A percentile compares a stretch with the other conserved stretches of the same genome.
phyloP scores from a whole-genome alignment of 805 yeast species.

The Metschnikowia lachancei region DNA sequence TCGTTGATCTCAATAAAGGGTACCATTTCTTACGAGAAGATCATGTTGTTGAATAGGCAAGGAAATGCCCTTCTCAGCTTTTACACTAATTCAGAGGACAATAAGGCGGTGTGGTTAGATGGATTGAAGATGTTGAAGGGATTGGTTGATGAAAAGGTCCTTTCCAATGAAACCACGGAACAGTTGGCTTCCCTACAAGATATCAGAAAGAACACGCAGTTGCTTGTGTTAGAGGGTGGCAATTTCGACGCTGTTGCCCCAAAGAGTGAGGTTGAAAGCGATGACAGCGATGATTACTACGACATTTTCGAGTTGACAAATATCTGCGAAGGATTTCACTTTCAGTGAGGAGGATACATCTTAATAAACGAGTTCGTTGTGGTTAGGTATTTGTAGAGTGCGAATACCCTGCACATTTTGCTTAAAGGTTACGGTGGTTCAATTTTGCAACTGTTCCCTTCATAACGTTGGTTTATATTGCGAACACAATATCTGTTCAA shows the following conservation, averaged over 20 bases:
- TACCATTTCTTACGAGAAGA: conserved; percentile 55
- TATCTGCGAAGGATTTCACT: conserved; percentile 27
- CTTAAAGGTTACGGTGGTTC: too few relatives aligned
- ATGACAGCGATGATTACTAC: conserved; percentile 29
- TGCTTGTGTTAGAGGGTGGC: conserved; percentile 34
- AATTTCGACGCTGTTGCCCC: conserved; percentile 18
- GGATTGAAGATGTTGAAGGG: conserved; percentile 57
- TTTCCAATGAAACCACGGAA: conserved; percentile 37
- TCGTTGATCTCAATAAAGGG: conserved; percentile 55
- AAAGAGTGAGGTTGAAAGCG: conserved; percentile 18
- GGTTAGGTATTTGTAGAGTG: too few relatives aligned
- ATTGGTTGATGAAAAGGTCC: conserved; percentile 28
- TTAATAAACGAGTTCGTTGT: not conserved
- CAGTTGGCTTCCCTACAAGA: conserved; percentile 36
- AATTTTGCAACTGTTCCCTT: too few relatives aligned
- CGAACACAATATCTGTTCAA: too few relatives aligned
- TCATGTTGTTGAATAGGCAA: conserved; percentile 46
- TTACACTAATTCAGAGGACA: conserved; percentile 67
- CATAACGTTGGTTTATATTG: too few relatives aligned
- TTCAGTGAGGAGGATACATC: conserved; percentile 12
- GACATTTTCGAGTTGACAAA: conserved; percentile 27
- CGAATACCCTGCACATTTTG: too few relatives aligned
- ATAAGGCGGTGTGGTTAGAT: conserved; percentile 73
- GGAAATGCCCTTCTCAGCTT: conserved; percentile 50
- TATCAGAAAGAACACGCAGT: conserved; percentile 40